Evolutionary conservation across 345 rosid genomes (phyloP), one percentile per base, ranked within the genome.

Genomic region (Lenwebbia sp.): DNA sequence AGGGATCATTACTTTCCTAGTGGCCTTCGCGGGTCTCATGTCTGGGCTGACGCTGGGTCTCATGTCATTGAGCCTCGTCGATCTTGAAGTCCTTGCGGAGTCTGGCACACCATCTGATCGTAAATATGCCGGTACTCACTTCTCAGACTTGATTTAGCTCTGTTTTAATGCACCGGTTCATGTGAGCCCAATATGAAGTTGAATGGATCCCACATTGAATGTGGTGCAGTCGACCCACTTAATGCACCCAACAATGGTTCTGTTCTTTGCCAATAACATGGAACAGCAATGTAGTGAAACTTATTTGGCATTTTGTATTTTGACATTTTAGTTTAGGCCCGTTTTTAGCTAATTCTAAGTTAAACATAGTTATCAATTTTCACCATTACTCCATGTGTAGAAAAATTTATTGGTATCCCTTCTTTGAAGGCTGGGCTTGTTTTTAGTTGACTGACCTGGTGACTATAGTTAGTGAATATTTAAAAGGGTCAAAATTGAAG

Each of bases 31-130:
- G 17, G 97, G 96, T 40, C 53, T 94, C 82, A 92, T 93, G 95
- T 94, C 96, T 53, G 96, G 96, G 26, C 92, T 94, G 22, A 94
- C 97, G 5, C 33, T 94, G 82, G 97, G 96, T n/a, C 93, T 94
- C 54, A 92, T 94, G 97, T 94, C 97, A 25, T 76, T 93, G 90
- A 93, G 97, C 85, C 92, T 91, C 11, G 97, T 94, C 57, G 97
- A 94, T 84, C 97, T 93, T 83, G 95, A 94, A 88, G 95, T 94
- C 86, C 93, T 94, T 22, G 95, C 94, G 26, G 91, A 90, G 62
- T 92, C 95, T 60, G 95, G 96, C 28, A 94, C 89, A 1, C 95
- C 94, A 1, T 87, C 30, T 4, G 94, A 94, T 40, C 91, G 90
- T 28, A 87, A 87, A 88, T 86, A 94, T 84, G 96, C 94, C 6